Evolutionary conservation across 345 rosid genomes (phyloP), one percentile per base, ranked within the genome.

Genomic region (Corchorus olitorius): DNA sequence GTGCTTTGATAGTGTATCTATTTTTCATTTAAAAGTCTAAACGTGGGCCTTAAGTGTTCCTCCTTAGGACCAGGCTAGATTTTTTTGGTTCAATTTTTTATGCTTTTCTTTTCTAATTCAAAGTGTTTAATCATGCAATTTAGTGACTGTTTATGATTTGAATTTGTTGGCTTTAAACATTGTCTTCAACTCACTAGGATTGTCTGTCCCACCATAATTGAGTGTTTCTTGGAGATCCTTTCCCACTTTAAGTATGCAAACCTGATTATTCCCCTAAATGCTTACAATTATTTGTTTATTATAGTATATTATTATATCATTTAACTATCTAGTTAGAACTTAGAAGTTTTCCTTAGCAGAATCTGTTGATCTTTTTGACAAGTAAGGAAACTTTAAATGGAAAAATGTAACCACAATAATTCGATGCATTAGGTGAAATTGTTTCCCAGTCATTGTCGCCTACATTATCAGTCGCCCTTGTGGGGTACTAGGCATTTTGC

Each of bases 131-230:
- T 54, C 35, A 33, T 33, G 41, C 27, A 48, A 48, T 20, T 37
- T 34, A 65, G 7, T 17, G 52, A 72, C 69, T 48, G 46, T 50
- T 55, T 46, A 41, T 45, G 17, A 22, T 37, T 72, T 63, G 71
- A 11, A 63, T 45, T 14, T 12, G 34, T 14, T 12, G 34, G 60
- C 20, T 45, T 41, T 75, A 35, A 53, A 46, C 60, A 33, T 19
- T 62, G 63, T 72, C 72, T 53, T 9, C 37, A 8, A 77, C 72
- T 58, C 27, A 27, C 60, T 8, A 58, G 61, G 48, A 33, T 59
- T 61, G 39, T 56, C 39, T 68, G 79, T 69, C 80, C 84, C 82
- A 74, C 81, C 79, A 77, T 55, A 43, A 65, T 34, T n/a, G 63
- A 69, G 54, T 34, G 79, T 61, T 80, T 73, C 48, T 14, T 45